Conservation (phyloP, 1,284 basidiomycete genomes). For the Spongiforma sp. region DNA sequence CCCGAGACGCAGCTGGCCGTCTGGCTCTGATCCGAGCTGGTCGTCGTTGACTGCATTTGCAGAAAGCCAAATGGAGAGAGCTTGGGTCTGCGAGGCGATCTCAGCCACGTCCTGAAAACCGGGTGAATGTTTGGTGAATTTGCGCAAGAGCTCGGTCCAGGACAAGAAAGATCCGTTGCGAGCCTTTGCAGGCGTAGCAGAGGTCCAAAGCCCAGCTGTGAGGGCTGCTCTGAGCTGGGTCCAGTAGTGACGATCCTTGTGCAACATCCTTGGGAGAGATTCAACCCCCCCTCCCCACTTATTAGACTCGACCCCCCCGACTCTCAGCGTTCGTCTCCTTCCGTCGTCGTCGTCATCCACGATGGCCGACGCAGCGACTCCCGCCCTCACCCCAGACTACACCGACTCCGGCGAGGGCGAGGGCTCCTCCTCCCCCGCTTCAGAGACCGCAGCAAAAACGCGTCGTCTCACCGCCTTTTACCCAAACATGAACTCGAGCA, state of each 20-base stretch:
- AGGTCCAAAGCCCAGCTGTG: slow-evolving; percentile 72
- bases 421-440: slow-evolving; percentile 27
- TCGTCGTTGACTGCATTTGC: slow-evolving; percentile 49
- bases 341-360: slow-evolving; percentile 16
- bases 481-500: slow-evolving; percentile 69
- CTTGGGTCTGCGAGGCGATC: slow-evolving; percentile 69
- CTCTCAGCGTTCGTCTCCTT: too few relatives aligned
- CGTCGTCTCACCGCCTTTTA: slow-evolving; percentile 75
- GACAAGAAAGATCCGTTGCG: slow-evolving; percentile 61
- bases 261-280: slow-evolving; percentile 18
- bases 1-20: slow-evolving; percentile 50
- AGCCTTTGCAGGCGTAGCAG: slow-evolving; percentile 62
- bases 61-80: slow-evolving; percentile 62
- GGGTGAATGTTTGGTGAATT: slow-evolving; percentile 87
- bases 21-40: slow-evolving; percentile 38
- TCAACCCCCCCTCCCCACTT: background rate
- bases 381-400: slow-evolving; percentile 55
- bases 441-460: slow-evolving; percentile 31
- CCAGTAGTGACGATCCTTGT: slow-evolving; percentile 78
- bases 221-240: slow-evolving; percentile 68
- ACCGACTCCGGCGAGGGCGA: slow-evolving; percentile 48
- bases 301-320: background rate
- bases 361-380: slow-evolving; percentile 49
- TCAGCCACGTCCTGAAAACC: slow-evolving; percentile 66
- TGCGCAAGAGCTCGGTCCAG: slow-evolving; percentile 84